Evolutionary conservation across 2,329 filamentous ascomycete genomes (phyloP), one percentile per base, ranked within the genome.

Genomic region (Apiospora koreana): DNA sequence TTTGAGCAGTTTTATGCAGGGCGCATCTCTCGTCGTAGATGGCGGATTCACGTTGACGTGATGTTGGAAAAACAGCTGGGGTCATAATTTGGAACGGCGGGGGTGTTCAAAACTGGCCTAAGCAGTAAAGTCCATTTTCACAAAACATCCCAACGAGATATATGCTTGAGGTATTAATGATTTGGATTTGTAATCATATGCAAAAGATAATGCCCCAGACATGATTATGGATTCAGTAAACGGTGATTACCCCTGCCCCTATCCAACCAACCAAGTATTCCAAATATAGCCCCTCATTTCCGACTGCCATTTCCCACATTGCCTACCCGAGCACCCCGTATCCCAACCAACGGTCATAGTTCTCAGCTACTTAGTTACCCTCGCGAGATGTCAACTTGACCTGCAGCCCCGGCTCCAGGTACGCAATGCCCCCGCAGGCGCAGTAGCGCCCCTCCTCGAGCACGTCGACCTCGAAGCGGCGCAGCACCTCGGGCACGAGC

Each of bases 1-100:
- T 1, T 82, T 87, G 80, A 84, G 84, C 69, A 88, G 86, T 69
- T 89, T 83, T 74, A 85, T 89, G 77, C 82, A 84, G 67, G 87
- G 86, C 0, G 79, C 82, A 21, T 80, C 79, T 6, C 72, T 88
- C 65, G 77, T 87, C 1, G 83, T 83, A 18, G 86, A 88, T 73
- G 85, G 86, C 6, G 83, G 83, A 0, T 83, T 81, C 54, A 80
- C 79, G 14, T 23, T 50, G 16, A 46, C 41, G 16, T 69, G 38
- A 54, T 25, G 48, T n/a, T 48, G 28, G 9, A 5, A 23, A 14
- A 6, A 38, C 3, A 38, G 4, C 7, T 50, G 25, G 14, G 14
- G 48, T 48, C 10, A n/a, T n/a, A n/a, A n/a, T n/a, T n/a, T n/a
- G n/a, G n/a, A n/a, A n/a, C n/a, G n/a, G n/a, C n/a, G n/a, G n/a